Conservation (phyloP, 1,284 basidiomycete species). For the Psilocybe mexicana region DNA sequence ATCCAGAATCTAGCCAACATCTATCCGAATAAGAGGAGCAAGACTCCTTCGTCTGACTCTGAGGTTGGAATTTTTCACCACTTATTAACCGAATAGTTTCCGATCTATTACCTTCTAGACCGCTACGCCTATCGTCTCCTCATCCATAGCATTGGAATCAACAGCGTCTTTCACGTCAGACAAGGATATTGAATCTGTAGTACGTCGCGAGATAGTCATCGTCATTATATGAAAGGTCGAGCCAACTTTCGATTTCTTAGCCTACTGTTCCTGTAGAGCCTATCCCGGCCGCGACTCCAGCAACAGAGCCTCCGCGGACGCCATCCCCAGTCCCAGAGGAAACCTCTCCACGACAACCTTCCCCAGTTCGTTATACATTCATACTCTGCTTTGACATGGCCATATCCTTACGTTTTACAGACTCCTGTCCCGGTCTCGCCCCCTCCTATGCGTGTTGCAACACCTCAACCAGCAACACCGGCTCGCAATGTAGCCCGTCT, state of each 20-base stretch:
- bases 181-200: conserved; percentile 15
- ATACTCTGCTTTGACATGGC: not conserved
- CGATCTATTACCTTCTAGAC: conserved; percentile 6
- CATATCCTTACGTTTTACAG: not conserved
- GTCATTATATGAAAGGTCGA: not conserved
- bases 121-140: conserved; percentile 2
- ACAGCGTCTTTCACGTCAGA: conserved; percentile 6
- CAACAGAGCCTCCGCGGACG: conserved; percentile 20
- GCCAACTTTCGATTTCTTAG: not conserved
- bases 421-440: not conserved
- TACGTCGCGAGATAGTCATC: not conserved
- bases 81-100: not conserved
- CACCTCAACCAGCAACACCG: not conserved
- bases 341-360: conserved; percentile 3
- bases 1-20: conserved; percentile 42
- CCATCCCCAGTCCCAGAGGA: conserved; percentile 18
- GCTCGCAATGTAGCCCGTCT: conserved; percentile 8
- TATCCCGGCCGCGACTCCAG: conserved; percentile 12
- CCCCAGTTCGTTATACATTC: conserved; percentile 3
- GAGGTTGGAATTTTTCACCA: conserved; percentile 20
- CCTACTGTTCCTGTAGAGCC: conserved; percentile 7
- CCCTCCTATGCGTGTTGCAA: not conserved
- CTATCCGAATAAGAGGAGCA: conserved; percentile 51
- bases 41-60: conserved; percentile 44
- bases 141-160: conserved; percentile 5